A percentile compares a stretch with the other conserved stretches of the same genome.
Conservation (phyloP, 2,329 filamentous ascomycete species). For the Davidsoniella neocaledoniae region DNA sequence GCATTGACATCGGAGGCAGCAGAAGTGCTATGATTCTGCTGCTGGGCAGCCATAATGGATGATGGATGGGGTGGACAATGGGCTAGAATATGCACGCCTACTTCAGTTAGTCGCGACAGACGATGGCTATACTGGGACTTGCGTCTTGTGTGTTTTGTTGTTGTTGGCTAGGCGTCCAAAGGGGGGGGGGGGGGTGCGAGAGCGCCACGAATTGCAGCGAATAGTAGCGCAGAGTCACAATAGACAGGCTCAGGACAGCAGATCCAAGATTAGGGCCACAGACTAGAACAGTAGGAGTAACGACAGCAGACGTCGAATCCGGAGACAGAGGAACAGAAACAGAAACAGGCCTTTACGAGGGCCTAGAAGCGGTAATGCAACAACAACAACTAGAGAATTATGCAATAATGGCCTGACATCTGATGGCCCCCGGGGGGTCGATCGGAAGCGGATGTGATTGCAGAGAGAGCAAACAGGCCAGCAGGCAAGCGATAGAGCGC, state of each 20-base stretch:
- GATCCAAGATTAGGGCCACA: too few relatives aligned
- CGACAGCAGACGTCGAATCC: not conserved
- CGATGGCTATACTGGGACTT: too few relatives aligned
- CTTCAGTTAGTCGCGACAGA: too few relatives aligned
- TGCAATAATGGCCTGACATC: slow-evolving; percentile 13
- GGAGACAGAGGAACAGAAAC: not conserved
- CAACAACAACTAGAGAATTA: slow-evolving; percentile 2
- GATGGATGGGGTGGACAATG: not conserved
- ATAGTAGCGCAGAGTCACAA: too few relatives aligned
- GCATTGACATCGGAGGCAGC: not conserved
- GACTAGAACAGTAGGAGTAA: too few relatives aligned
- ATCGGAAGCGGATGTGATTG: slow-evolving; percentile 12
- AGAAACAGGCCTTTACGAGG: not conserved
- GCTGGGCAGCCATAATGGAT: too few relatives aligned
- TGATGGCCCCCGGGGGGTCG: slow-evolving; percentile 9
- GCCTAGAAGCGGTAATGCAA: not conserved
- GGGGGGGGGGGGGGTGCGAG: too few relatives aligned
- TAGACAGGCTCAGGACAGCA: too few relatives aligned
- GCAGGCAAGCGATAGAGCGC: not conserved
- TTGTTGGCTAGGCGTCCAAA: too few relatives aligned
- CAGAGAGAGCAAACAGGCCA: slow-evolving; percentile 5
- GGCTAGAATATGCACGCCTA: not conserved
- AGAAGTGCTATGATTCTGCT: not conserved
- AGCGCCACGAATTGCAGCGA: too few relatives aligned
- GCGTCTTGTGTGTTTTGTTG: too few relatives aligned